Percentiles rank a stretch among this genome's conserved stretches.
phyloP scores from a whole-genome alignment of 176 grass and related monocot species.

The Cenchrus purpureus region DNA sequence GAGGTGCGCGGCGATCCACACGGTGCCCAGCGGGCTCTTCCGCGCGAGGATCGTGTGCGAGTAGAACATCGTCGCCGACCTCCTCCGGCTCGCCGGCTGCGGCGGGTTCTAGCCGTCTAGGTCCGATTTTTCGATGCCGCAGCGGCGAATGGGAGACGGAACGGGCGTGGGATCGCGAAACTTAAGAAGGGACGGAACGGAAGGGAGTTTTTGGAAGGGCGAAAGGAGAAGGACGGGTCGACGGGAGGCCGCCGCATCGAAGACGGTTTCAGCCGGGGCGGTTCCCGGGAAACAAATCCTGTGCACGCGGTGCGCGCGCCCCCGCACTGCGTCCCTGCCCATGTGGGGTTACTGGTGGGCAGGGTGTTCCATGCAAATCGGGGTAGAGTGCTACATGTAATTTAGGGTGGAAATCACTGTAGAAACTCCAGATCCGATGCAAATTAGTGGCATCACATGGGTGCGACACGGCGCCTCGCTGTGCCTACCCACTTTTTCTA shows the following conservation, averaged over 20 bases:
- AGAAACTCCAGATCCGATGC: no score
- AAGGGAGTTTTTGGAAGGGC: not conserved
- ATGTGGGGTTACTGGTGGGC: no score
- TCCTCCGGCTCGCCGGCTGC: not conserved
- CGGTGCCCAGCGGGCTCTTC: slow-evolving; percentile 84
- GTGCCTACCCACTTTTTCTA: no score
- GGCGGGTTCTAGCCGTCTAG: not conserved
- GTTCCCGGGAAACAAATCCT: no score
- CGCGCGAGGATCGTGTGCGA: slow-evolving; percentile 82
- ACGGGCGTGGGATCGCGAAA: not conserved
- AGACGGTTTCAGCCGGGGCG: not conserved
- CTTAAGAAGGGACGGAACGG: not conserved
- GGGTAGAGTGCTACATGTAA: no score
- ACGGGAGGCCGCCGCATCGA: not conserved
- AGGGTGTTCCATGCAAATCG: no score
- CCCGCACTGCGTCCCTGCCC: no score
- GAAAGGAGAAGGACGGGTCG: not conserved
- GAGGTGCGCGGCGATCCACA: slow-evolving; percentile 97
- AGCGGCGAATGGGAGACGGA: not conserved
- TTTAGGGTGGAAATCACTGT: no score
- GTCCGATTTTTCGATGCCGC: not conserved
- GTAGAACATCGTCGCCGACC: slow-evolving; percentile 68
- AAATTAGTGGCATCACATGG: not conserved
- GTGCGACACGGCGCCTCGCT: not conserved
- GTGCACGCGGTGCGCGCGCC: no score